Evolutionary conservation across 352 stramenopile species (phyloP), one percentile per base, ranked within the genome.

Genomic region (Globisporangium barbulae): DNA sequence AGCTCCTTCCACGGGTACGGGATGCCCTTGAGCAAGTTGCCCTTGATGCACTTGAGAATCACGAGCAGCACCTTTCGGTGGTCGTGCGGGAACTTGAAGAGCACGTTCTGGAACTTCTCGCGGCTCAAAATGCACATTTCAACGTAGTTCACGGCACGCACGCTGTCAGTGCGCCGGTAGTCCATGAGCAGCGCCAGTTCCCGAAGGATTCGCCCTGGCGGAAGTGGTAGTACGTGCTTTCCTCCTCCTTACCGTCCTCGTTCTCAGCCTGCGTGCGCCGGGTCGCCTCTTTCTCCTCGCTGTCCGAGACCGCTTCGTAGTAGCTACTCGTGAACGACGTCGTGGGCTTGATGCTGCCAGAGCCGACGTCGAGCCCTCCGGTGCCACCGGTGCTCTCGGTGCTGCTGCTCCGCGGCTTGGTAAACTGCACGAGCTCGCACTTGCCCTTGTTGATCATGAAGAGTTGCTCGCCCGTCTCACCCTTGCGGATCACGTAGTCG

Each of bases 371-470:
- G 2, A 15, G 7, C 21, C 3, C 17, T 22, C n/a, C 12, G 15
- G 21, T 0, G 60, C 71, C n/a, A 50, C 54, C 56, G 22, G 39
- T 75, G 58, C 53, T 87, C 75, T 35, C 76, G 69, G 47, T 59
- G 67, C 13, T 78, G 65, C 1, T 57, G 19, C 1, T 69, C 67
- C 5, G 63, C 28, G 17, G 9, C 12, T 63, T 59, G 53, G 55
- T 21, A 31, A 63, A 31, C 57, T 63, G 57, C n/a, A 57, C 53
- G 1, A 89, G 60, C 54, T 89, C 75, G 45, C 82, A 90, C 13
- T 75, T 66, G 1, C 80, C 84, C 0, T 77, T 75, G 45, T 91
- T 87, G 13, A 93, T 74, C 64, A 91, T 88, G 69, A 83, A 93
- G 63, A 85, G 87, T 25, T 91, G 73, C 28, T 75, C 71, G 42